These are phyloP conservation scores for Massarina eburnea DNA, from an alignment of 2,329 filamentous ascomycete genomes.

Conservation along the genomic window DNA sequence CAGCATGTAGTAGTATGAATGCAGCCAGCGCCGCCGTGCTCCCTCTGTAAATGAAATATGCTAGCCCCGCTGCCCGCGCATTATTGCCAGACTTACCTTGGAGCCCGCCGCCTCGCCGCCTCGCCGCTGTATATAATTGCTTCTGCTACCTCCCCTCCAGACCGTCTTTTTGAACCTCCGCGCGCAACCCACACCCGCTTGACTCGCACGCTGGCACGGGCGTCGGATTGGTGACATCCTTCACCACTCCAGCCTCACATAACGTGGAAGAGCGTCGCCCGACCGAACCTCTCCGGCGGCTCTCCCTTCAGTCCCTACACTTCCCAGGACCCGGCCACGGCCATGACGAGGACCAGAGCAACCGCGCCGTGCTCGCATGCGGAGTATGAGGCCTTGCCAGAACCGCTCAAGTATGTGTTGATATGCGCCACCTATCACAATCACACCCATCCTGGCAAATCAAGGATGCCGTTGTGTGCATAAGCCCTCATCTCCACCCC, in stretches of 20 bases:
- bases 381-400: conserved; percentile 46
- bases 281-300: neutral
- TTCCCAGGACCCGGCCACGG: conserved; percentile 9
- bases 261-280: neutral
- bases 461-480: conserved; percentile 24
- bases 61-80: neutral
- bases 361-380: conserved; percentile 36
- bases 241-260: neutral
- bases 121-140: neutral
- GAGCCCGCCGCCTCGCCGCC: neutral
- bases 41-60: conserved; percentile 6
- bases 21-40: conserved; percentile 12
- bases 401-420: conserved; percentile 47
- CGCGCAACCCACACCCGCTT: neutral
- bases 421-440: conserved; percentile 18
- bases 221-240: neutral
- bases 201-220: neutral
- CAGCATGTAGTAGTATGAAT: neutral
- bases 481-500: conserved; percentile 21
- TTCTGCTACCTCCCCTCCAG: neutral
- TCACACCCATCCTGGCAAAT: conserved; percentile 20
- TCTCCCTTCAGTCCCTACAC: neutral
- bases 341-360: conserved; percentile 30
- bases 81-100: neutral
- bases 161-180: neutral